Base-by-base conservation (phyloP, 2,329 filamentous ascomycete genomes). In the Trichoderma sp. region DNA sequence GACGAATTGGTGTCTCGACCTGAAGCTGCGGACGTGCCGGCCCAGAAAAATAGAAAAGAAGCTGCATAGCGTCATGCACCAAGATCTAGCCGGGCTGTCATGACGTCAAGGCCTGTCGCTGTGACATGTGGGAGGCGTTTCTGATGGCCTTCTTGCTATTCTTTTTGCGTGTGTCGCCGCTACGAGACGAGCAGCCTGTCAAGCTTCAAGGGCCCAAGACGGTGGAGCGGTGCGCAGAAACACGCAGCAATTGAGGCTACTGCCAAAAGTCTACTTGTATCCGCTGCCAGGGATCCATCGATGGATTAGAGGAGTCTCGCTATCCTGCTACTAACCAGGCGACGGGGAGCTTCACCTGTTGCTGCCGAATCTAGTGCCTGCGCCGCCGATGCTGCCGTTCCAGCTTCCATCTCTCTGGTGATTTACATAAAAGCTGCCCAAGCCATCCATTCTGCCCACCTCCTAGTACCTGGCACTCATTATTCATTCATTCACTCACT, bases 91-190 rank as follows among this genome's bases (percentile, higher is more conserved):
- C 49, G 70, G 66, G 61, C 58, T 67, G 68, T 70, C 56, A 72
- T 75, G 74, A 75, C 74, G 74, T 75, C 74, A 75, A 75, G 68
- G 37, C 62, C 60, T 31, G 10, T 56, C 65, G 40, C 55, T 43
- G n/a, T 13, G 33, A 55, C 56, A 35, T 69, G 61, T 37, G 53
- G 55, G 53, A 63, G 67, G 59, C 55, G 55, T 59, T 29, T 33
- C 29, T 58, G 49, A 33, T 55, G 40, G 59, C 31, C 5, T 13
- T 13, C 33, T 35, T 35, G 11, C 13, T 5, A 35, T 35, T 14
- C 37, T 63, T 24, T 14, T 24, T 29, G 57, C 35, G 62, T 31
- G 43, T 53, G n/a, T 60, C 19, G 61, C 47, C n/a, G 10, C n/a
- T 24, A 24, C 21, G 33, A 55, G 47, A 49, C 47, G 24, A 49